phyloP scores from a whole-genome alignment of 192 early-diverging fungal species.

The Coemansia nantahalensis region DNA sequence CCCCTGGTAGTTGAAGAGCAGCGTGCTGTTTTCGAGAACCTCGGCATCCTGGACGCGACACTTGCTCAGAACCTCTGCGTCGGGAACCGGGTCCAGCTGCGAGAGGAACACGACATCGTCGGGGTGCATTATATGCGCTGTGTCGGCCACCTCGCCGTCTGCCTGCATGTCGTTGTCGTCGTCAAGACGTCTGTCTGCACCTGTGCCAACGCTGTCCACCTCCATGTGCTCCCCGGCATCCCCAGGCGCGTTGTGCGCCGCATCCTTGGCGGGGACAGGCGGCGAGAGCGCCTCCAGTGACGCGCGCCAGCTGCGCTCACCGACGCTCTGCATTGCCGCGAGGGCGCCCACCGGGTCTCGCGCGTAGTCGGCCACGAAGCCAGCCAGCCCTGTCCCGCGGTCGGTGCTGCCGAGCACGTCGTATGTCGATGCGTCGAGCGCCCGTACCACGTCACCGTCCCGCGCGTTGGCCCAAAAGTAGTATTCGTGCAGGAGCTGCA shows the following conservation, averaged over 20 bases:
- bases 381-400: slow-evolving; percentile 8
- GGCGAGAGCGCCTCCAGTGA: background rate
- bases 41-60: slow-evolving; percentile 13
- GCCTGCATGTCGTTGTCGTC: too few relatives aligned
- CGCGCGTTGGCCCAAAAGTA: slow-evolving; percentile 27
- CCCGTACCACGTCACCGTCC: slow-evolving; percentile 11
- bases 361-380: slow-evolving; percentile 21
- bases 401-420: slow-evolving; percentile 2
- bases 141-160: background rate
- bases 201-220: slow-evolving; percentile 6
- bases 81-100: slow-evolving; percentile 22
- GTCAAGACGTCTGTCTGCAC: too few relatives aligned
- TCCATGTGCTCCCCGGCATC: slow-evolving; percentile 16
- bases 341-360: slow-evolving; percentile 15
- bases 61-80: slow-evolving; percentile 16
- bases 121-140: slow-evolving; percentile 20
- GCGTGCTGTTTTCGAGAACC: slow-evolving; percentile 14
- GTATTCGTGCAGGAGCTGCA: slow-evolving; percentile 20
- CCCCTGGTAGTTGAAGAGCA: slow-evolving; percentile 24
- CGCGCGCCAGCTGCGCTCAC: slow-evolving; percentile 12
- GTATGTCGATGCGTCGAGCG: slow-evolving; percentile 2
- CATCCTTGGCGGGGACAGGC: background rate
- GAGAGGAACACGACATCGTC: slow-evolving; percentile 41
- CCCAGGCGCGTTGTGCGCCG: background rate
- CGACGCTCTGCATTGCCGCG: slow-evolving; percentile 3